Base-by-base conservation (phyloP, 2,329 filamentous ascomycete genomes). In the Aspergillus niger region DNA sequence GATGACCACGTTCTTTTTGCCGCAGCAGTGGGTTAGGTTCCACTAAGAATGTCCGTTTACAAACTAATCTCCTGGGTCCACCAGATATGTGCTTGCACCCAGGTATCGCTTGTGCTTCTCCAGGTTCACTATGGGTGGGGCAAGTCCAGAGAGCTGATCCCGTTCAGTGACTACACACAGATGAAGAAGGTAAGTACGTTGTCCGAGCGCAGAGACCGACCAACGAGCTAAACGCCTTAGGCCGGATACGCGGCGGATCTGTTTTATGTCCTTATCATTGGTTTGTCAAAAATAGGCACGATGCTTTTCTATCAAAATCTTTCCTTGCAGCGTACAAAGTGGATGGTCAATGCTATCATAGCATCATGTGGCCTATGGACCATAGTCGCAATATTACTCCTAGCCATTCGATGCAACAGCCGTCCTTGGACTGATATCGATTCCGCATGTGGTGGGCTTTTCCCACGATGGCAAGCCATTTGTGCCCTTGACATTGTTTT, bases 81-180 rank as follows among this genome's bases (percentile, higher is more conserved):
- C 22, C 60, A 79, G 77, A 24, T 70, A 5, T 60, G 78, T 24
- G 69, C 74, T 6, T 64, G 75, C 3, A 59, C 74, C 4, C 79
- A 82, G 63, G 72, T 74, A 5, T 69, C 72, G 1, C 53, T 78
- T 5, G 70, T 79, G 0, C 77, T 81, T 28, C 61, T 72, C 0
- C 72, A 75, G 49, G 72, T 80, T 1, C 63, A 70, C 8, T 64
- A 71, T 47, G 80, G 80, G 2, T 78, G 79, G 63, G 80, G 80
- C 4, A 76, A 74, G 44, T 68, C 72, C 1, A 58, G 64, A 7
- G 60, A 67, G 0, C 55, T 74, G 5, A 66, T 78, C 2, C 22
- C 61, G 1, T 39, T 56, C 1, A 17, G 51, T 0, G 54, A 71
- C 10, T 59, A 69, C 8, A 52, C 64, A 1, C 57, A 41, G n/a